phyloP scores from a whole-genome alignment of 2,329 filamentous ascomycete genomes.

The Aschersonia sp. region DNA sequence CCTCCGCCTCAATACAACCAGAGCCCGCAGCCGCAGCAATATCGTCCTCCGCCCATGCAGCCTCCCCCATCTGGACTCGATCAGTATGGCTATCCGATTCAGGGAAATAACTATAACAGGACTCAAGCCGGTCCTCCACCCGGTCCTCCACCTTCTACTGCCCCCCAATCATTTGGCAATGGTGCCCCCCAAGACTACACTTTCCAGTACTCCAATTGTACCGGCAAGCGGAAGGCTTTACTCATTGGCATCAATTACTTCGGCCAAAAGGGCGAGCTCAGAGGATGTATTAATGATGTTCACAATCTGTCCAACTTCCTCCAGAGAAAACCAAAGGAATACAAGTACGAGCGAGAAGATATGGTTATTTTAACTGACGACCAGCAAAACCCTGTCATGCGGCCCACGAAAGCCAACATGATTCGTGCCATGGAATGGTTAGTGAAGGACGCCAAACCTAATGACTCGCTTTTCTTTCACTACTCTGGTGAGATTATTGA shows the following conservation, averaged over 20 bases:
- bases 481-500: slow-evolving; percentile 42
- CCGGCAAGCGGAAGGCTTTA: slow-evolving; percentile 57
- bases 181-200: slow-evolving; percentile 55
- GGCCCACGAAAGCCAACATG: slow-evolving; percentile 65
- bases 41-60: slow-evolving; percentile 16
- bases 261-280: slow-evolving; percentile 54
- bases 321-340: slow-evolving; percentile 32
- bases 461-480: slow-evolving; percentile 66
- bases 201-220: slow-evolving; percentile 66
- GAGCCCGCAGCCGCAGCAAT: slow-evolving; percentile 4
- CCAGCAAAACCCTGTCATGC: slow-evolving; percentile 52
- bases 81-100: slow-evolving; percentile 30
- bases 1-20: slow-evolving; percentile 8
- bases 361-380: slow-evolving; percentile 72
- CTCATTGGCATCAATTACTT: slow-evolving; percentile 76
- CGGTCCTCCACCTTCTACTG: slow-evolving; percentile 30
- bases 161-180: slow-evolving; percentile 45
- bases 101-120: slow-evolving; percentile 13
- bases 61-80: slow-evolving; percentile 28
- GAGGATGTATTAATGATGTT: slow-evolving; percentile 70
- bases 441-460: slow-evolving; percentile 54
- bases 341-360: slow-evolving; percentile 61
- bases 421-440: slow-evolving; percentile 64
- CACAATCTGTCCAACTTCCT: slow-evolving; percentile 63
- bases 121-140: slow-evolving; percentile 20